Evolutionary conservation across 208 protist genomes (phyloP), one percentile per base, ranked within the genome.

Genomic region (Acanthamoeba triangularis): DNA sequence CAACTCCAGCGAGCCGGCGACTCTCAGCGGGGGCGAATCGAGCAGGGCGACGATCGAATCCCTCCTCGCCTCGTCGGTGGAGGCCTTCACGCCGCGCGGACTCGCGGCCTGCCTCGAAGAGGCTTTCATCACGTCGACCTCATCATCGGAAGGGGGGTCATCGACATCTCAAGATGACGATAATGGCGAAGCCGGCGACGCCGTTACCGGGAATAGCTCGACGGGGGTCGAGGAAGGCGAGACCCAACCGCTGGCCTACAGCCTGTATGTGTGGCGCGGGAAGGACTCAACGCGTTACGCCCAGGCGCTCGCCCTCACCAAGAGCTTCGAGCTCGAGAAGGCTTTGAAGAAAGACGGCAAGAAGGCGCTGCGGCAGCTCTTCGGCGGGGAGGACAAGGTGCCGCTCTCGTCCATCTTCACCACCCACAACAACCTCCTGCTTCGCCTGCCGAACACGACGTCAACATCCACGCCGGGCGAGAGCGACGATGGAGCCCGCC

Each of bases 241-340:
- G 16, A 0, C 7, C 49, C 49, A 25, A 28, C 74, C 52, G n/a
- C 52, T 94, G 69, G 72, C 72, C 91, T 94, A 94, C 69, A 85
- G 85, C 69, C 93, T 94, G 37, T 94, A 94, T 47, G 54, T 94
- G 30, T 94, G 91, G 91, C 63, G 56, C 28, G 91, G 91, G 7
- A 78, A 84, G 30, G 91, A 94, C 33, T 94, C 91, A 67, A 11
- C n/a, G 16, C 44, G 28, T 18, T 63, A 59, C 14, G 14, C 67
- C 4, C 91, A 84, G 54, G 91, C 91, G 16, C 11, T 85, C 69
- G 91, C 69, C 35, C 72, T 94, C 47, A 33, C 91, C 67, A 94
- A 84, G 74, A 94, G 67, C 47, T 94, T 94, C 41, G 91, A 94
- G 91, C 52, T 94, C 8, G 91, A 94, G 91, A 94, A 94, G 74